phyloP scores from a whole-genome alignment of 2,329 filamentous ascomycete genomes.

The Beauveria bassiana region DNA sequence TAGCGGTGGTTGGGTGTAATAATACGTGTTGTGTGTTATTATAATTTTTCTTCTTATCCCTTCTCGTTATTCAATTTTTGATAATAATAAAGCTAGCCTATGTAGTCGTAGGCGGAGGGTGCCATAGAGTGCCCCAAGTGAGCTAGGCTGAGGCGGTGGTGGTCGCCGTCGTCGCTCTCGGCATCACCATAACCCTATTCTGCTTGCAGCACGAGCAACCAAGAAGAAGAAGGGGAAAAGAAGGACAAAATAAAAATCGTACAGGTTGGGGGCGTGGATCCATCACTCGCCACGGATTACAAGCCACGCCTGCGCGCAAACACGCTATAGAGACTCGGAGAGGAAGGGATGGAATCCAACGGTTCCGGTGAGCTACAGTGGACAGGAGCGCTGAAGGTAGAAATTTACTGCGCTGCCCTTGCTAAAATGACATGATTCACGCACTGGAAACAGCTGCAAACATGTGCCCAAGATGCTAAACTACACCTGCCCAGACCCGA shows the following conservation, averaged over 20 bases:
- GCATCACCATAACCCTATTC: slow-evolving; percentile 12
- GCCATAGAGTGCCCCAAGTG: not conserved
- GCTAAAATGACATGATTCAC: too few species aligned
- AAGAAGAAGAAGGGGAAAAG: not conserved
- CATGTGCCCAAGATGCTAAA: too few species aligned
- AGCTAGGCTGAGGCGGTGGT: slow-evolving; percentile 2
- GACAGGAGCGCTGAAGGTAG: too few species aligned
- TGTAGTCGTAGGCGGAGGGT: not conserved
- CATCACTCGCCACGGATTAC: slow-evolving; percentile 2
- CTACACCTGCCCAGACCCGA: too few species aligned
- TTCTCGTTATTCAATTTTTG: not conserved
- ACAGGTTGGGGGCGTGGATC: not conserved
- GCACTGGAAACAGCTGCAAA: too few species aligned
- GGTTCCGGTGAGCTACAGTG: too few species aligned
- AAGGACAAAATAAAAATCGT: not conserved
- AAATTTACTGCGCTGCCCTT: too few species aligned
- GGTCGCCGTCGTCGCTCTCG: slow-evolving; percentile 1
- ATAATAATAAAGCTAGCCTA: not conserved
- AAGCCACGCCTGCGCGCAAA: slow-evolving; percentile 2
- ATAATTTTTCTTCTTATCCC: not conserved
- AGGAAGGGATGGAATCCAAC: not conserved
- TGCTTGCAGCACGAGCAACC: slow-evolving; percentile 5
- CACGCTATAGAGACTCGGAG: not conserved
- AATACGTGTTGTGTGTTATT: not conserved
- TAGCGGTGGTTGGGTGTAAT: not conserved